Base-by-base conservation (phyloP, 768 basidiomycete species). In the Russula lepida region DNA sequence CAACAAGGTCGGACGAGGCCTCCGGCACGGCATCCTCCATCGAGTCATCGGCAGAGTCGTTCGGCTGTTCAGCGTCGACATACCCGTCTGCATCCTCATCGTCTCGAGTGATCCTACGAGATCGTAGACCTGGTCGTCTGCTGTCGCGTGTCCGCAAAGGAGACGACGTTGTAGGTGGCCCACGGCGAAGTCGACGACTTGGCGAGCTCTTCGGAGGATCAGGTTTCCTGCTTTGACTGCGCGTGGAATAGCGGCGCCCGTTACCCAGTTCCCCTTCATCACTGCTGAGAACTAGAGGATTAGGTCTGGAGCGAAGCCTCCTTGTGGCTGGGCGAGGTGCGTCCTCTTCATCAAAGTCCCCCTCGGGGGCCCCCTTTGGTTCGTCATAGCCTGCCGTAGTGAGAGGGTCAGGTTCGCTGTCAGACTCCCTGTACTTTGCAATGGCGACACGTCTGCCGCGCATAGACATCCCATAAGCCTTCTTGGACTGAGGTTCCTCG, bases 11-110 rank as follows among this genome's bases (percentile, higher is more conserved):
- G 71, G 80, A 12, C 74, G 77, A 6, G 75, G 79, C 28, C 84
- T 81, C 50, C 82, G 85, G n/a, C 80, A 9, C 82, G 83, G 1
- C 79, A 84, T 56, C 84, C 83, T 0, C 78, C 66, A 57, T 71
- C 83, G 50, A 82, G 81, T 56, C 66, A 35, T 66, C 66, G 17
- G 76, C 77, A 33, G 64, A 65, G 43, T 58, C 63, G 17, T 44
- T 51, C 27, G 54, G 33, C 8, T 56, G 59, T 4, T 62, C 67
- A 32, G 43, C 54, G n/a, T 61, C 64, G 43, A 65, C 32, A 62
- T 68, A 62, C 44, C 61, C 65, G 21, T 69, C 68, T 12, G 63
- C 68, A 54, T 69, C 68, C 4, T 55, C 65, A 17, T 60, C 65
- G 0, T 61, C 68, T 12, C 44, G 54, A 2, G 58, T 55, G 39